A percentile compares a stretch with the other conserved stretches of the same genome.
Evolutionary conservation across 306 rosid species (phyloP).

Genomic region (Lupinus albus): DNA sequence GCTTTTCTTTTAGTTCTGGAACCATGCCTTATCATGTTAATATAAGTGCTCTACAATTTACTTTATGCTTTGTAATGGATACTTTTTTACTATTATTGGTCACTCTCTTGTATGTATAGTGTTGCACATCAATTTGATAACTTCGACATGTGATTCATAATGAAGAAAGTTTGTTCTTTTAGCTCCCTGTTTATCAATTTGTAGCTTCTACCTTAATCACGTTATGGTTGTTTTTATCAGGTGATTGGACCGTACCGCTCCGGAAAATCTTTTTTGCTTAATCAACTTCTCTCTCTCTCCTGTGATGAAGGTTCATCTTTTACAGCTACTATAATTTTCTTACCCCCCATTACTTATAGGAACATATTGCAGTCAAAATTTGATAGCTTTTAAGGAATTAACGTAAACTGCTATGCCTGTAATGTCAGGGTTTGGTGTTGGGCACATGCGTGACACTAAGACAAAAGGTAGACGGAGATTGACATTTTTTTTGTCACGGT

Average conservation of each 20-base stretch:
- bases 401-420: slow-evolving; percentile 6
- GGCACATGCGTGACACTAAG: slow-evolving; percentile 96
- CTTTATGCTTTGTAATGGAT: background rate
- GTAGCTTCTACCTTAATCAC: slow-evolving; percentile 7
- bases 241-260: slow-evolving; percentile 94
- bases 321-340: slow-evolving; percentile 38
- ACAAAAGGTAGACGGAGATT: slow-evolving; percentile 73
- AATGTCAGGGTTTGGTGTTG: slow-evolving; percentile 87
- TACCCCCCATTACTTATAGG: slow-evolving; percentile 20
- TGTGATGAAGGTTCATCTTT: slow-evolving; percentile 77
- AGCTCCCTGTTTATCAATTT: slow-evolving; percentile 19
- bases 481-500: slow-evolving; percentile 38
- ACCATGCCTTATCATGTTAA: slow-evolving; percentile 6
- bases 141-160: background rate
- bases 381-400: slow-evolving; percentile 35
- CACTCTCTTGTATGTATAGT: slow-evolving; percentile 22
- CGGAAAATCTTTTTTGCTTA: slow-evolving; percentile 94
- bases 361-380: slow-evolving; percentile 8
- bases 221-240: slow-evolving; percentile 38
- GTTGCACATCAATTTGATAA: background rate
- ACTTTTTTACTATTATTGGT: background rate
- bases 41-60: background rate
- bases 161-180: background rate
- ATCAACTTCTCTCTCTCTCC: slow-evolving; percentile 96
- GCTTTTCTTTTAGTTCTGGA: background rate